Conservation (phyloP, 306 rosid species). For the Medicago arabica region DNA sequence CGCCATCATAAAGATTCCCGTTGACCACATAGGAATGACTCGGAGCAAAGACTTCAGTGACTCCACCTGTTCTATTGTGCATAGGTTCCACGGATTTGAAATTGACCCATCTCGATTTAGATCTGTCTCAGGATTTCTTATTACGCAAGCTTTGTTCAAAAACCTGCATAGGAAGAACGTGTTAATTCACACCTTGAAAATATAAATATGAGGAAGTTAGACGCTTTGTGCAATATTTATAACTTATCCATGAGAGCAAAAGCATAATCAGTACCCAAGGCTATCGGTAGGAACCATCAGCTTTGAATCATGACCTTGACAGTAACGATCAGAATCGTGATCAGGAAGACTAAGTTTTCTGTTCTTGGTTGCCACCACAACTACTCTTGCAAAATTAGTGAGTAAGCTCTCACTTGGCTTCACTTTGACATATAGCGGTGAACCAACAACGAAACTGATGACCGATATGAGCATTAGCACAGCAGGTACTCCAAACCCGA, state of each 20-base stretch:
- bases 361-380: conserved; percentile 48
- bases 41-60: conserved; percentile 50
- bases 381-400: conserved; percentile 46
- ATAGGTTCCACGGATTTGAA: conserved; percentile 56
- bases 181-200: conserved; percentile 11
- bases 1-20: conserved; percentile 49
- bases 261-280: conserved; percentile 43
- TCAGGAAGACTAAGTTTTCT: conserved; percentile 43
- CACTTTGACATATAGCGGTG: conserved; percentile 49
- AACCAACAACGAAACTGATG: conserved; percentile 50
- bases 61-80: conserved; percentile 64
- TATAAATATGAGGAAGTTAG: conserved; percentile 2
- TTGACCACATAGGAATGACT: conserved; percentile 60
- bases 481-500: conserved; percentile 59
- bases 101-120: conserved; percentile 46
- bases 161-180: conserved; percentile 30
- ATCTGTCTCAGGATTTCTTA: conserved; percentile 32
- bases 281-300: conserved; percentile 43
- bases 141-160: conserved; percentile 66
- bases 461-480: conserved; percentile 48
- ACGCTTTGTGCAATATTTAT: background rate
- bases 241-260: background rate
- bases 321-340: conserved; percentile 35
- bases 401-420: conserved; percentile 41
- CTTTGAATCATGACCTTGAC: conserved; percentile 39